A percentile compares a stretch with the other conserved stretches of the same genome.
Conservation (phyloP, 140 eudicot species). For the Cichorium intybus region DNA sequence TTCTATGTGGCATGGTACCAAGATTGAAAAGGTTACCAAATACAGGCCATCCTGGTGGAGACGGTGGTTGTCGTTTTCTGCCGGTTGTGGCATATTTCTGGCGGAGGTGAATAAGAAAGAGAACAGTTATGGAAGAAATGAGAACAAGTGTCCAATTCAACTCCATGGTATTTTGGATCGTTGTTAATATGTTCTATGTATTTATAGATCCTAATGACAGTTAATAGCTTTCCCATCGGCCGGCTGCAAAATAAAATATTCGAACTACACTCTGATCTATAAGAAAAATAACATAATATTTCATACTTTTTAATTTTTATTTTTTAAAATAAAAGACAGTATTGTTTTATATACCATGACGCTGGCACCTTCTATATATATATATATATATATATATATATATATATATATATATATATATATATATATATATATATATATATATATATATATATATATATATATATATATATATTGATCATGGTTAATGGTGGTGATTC, state of each 20-base stretch:
- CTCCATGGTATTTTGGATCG: constrained; percentile 33
- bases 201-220: constrained; percentile 1
- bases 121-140: constrained; percentile 17
- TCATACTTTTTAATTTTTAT: neutral
- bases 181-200: neutral
- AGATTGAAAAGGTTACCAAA: constrained; percentile 63
- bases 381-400: too few species aligned
- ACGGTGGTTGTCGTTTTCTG: constrained; percentile 46
- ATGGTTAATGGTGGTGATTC: neutral
- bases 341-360: neutral
- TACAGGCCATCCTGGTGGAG: constrained; percentile 75
- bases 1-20: constrained; percentile 62
- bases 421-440: too few species aligned
- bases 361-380: too few species aligned
- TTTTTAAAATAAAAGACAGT: neutral
- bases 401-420: too few species aligned
- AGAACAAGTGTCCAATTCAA: constrained; percentile 20
- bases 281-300: neutral
- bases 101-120: constrained; percentile 20
- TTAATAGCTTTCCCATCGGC: neutral
- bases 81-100: neutral
- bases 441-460: too few species aligned
- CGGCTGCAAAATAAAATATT: constrained; percentile 2
- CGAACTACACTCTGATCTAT: neutral
- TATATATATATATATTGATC: too few species aligned